A percentile compares a stretch with the other conserved stretches of the same genome.
These are phyloP conservation scores for Gracilaria caudata DNA, from an alignment of 23 red algal genomes.

Conservation along the genomic window DNA sequence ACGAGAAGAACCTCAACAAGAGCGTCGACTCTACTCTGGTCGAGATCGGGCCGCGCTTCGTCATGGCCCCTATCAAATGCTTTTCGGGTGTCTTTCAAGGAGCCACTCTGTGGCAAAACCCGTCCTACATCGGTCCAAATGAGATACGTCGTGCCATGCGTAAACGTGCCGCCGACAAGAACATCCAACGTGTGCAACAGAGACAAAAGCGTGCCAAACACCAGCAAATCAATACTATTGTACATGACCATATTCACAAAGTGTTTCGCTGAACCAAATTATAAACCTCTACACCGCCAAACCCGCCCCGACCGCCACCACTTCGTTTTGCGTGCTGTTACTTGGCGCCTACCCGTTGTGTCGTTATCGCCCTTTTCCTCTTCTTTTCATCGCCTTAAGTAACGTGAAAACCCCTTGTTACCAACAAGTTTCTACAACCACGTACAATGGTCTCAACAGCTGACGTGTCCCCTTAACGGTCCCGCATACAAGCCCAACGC, in stretches of 20 bases:
- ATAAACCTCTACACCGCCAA: too few relatives aligned
- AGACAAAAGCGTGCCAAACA: slow-evolving; percentile 52
- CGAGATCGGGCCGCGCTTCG: slow-evolving; percentile 97
- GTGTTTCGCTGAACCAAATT: slow-evolving; percentile 55
- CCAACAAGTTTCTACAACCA: neutral
- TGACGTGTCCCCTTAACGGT: neutral
- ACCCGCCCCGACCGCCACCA: neutral
- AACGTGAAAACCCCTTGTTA: neutral
- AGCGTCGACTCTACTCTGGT: slow-evolving; percentile 60
- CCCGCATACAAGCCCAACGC: neutral
- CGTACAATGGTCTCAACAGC: neutral
- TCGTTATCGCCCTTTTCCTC: neutral
- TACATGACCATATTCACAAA: slow-evolving; percentile 46
- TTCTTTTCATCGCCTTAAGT: neutral
- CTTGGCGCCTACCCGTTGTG: neutral
- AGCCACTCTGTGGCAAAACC: slow-evolving; percentile 87
- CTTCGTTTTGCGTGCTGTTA: neutral
- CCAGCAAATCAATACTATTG: slow-evolving; percentile 31
- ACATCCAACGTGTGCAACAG: slow-evolving; percentile 1
- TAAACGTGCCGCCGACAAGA: slow-evolving; percentile 59
- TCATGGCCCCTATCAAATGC: slow-evolving; percentile 89
- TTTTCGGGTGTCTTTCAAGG: slow-evolving; percentile 86
- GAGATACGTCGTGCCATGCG: slow-evolving; percentile 79
- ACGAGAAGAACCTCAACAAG: slow-evolving; percentile 59
- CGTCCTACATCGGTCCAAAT: slow-evolving; percentile 85